Conservation (phyloP, 2,329 filamentous ascomycete genomes). For the Cercospora nicotianae region DNA sequence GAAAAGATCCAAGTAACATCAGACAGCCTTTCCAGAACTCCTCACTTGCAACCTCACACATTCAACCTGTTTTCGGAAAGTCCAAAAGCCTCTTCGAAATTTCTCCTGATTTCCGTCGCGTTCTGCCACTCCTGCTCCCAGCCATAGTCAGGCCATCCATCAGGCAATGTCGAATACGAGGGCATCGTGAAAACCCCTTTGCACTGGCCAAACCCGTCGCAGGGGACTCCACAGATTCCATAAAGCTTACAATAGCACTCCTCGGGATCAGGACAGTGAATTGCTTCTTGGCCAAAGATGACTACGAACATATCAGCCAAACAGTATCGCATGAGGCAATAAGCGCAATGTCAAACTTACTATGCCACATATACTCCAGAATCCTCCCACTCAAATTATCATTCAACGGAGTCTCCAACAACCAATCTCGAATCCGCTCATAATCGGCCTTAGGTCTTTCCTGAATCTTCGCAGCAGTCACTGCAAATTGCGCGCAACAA, state of each 20-base stretch:
- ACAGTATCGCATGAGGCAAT: background rate
- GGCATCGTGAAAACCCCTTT: constrained; percentile 9
- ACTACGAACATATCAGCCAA: background rate
- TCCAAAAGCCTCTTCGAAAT: background rate
- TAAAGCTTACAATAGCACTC: constrained; percentile 20
- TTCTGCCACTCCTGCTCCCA: constrained; percentile 16
- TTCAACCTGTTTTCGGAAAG: too few relatives aligned
- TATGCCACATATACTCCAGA: constrained; percentile 60
- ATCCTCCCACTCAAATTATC: constrained; percentile 56
- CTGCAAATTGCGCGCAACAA: constrained; percentile 59
- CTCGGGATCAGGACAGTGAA: constrained; percentile 9
- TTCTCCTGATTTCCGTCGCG: constrained; percentile 9
- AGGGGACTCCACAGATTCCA: constrained; percentile 10
- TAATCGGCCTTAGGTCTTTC: constrained; percentile 52
- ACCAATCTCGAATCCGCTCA: constrained; percentile 50
- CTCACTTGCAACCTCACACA: too few relatives aligned
- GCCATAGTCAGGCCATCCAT: constrained; percentile 19
- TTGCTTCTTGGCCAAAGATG: constrained; percentile 15
- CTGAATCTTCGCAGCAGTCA: constrained; percentile 49
- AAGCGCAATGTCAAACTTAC: constrained; percentile 38
- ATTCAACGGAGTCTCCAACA: constrained; percentile 47
- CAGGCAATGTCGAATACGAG: constrained; percentile 3
- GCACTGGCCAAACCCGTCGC: constrained; percentile 9
- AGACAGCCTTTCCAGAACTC: too few relatives aligned
- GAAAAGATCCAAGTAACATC: too few relatives aligned